These are phyloP conservation scores for Stylosanthes scabra DNA, from an alignment of 331 rosid genomes.

Conservation along the genomic window DNA sequence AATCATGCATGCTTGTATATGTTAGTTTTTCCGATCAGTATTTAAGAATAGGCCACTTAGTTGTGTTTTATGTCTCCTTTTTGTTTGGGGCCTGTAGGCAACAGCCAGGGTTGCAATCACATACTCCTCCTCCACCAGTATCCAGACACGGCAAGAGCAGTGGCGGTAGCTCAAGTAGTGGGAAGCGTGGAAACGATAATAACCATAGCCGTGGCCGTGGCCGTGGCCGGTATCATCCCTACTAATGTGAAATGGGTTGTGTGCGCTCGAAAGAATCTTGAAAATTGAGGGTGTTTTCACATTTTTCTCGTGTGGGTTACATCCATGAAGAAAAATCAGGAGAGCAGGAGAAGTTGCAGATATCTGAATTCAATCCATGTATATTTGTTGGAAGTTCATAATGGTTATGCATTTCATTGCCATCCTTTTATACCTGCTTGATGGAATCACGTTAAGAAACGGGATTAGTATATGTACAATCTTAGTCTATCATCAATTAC, in stretches of 20 bases:
- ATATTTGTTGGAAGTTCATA: no score
- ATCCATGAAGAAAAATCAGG: background rate
- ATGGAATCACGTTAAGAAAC: no score
- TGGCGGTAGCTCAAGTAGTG: conserved; percentile 57
- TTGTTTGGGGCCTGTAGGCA: conserved; percentile 50
- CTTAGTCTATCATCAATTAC: no score
- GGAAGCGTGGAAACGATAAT: conserved; percentile 49
- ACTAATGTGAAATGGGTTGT: no score
- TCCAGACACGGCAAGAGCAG: conserved; percentile 55
- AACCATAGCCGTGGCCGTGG: conserved; percentile 48
- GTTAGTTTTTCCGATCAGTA: conserved; percentile 16
- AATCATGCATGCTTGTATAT: background rate
- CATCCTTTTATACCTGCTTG: no score
- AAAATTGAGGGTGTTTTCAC: background rate
- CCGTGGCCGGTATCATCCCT: conserved; percentile 59
- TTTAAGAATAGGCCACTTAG: background rate
- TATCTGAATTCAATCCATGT: background rate
- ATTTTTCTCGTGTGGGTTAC: conserved; percentile 16
- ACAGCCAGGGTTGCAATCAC: conserved; percentile 63
- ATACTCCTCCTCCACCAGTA: conserved; percentile 37
- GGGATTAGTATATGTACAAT: no score
- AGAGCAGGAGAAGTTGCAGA: background rate
- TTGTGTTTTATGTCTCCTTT: background rate
- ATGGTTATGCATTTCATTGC: no score
- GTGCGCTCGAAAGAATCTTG: conserved; percentile 4